Evolutionary conservation across 2,329 filamentous ascomycete genomes (phyloP), one percentile per base, ranked within the genome.

Genomic region (Fusarium gaditjirri): DNA sequence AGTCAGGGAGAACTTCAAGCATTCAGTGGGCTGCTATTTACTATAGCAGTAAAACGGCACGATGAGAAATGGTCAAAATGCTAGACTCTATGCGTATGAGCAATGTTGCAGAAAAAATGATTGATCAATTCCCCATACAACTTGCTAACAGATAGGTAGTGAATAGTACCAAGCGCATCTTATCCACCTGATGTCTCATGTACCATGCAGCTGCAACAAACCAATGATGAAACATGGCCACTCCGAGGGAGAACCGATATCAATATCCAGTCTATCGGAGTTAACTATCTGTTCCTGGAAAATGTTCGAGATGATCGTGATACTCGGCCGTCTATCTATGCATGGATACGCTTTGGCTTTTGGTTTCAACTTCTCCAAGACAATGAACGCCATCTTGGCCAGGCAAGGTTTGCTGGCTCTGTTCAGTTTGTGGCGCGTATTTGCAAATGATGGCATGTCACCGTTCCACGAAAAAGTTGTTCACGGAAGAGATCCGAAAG

Each of bases 181-280:
- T 43, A 38, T 27, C 47, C 29, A 64, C 50, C 23, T 16, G 36
- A 58, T 71, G 70, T 73, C 61, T 72, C 70, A 71, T 27, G 70
- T 73, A 71, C 70, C 70, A 71, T 67, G 70, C 61, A 71, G 42
- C 54, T 57, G 61, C 61, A 60, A 50, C 53, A 50, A 52, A 42
- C 46, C 57, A 52, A 68, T 50, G 8, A 38, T 68, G 70, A 70
- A 67, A 70, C 70, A 70, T 57, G 53, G 36, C 67, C 65, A 47
- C 61, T 33, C 57, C 41, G 43, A 72, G 50, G 36, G 61, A 62
- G 43, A 63, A 39, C 53, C 49, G 43, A 73, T 41, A 31, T 50
- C 50, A 43, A 68, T 38, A 38, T 55, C 43, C 29, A 42, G 64
- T 36, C 23, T 50, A n/a, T 39, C 46, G 36, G 42, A 36, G 47